Conservation (phyloP, 2,329 filamentous ascomycete species). For the Alternaria arborescens region DNA sequence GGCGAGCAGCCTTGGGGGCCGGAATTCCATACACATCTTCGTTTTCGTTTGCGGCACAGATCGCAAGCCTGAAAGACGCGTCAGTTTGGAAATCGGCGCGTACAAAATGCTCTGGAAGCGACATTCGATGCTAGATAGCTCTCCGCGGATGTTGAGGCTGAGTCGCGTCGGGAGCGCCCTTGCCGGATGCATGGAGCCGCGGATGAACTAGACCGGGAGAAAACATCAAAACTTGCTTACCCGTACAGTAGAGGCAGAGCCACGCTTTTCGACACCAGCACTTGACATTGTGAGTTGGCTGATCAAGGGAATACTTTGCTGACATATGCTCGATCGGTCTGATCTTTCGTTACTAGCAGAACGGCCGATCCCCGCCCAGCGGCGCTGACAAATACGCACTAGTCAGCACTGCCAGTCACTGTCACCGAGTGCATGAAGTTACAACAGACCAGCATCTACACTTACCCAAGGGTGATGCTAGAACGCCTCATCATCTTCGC, state of each 20-base stretch:
- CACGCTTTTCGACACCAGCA: conserved; percentile 32
- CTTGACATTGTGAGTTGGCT: conserved; percentile 22
- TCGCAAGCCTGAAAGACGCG: conserved; percentile 31
- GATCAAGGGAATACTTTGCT: neutral
- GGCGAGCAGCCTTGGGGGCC: conserved; percentile 30
- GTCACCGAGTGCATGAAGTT: conserved; percentile 8
- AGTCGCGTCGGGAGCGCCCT: neutral
- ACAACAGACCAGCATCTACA: neutral
- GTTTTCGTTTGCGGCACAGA: conserved; percentile 37
- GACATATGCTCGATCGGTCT: conserved; percentile 26
- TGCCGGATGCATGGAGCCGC: neutral
- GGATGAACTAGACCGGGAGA: neutral
- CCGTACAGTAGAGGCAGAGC: conserved; percentile 33
- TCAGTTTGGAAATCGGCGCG: neutral
- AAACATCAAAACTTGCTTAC: conserved; percentile 17
- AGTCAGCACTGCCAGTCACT: conserved; percentile 28
- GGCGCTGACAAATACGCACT: conserved; percentile 13
- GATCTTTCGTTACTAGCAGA: neutral
- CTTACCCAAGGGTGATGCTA: neutral
- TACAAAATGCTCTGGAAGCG: neutral
- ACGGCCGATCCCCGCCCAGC: neutral
- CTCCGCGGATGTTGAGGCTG: neutral
- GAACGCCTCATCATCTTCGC: neutral
- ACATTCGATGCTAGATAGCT: neutral
- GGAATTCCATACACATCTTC: conserved; percentile 33